phyloP scores from a whole-genome alignment of 768 basidiomycete species.

The Termitomyces sp. region DNA sequence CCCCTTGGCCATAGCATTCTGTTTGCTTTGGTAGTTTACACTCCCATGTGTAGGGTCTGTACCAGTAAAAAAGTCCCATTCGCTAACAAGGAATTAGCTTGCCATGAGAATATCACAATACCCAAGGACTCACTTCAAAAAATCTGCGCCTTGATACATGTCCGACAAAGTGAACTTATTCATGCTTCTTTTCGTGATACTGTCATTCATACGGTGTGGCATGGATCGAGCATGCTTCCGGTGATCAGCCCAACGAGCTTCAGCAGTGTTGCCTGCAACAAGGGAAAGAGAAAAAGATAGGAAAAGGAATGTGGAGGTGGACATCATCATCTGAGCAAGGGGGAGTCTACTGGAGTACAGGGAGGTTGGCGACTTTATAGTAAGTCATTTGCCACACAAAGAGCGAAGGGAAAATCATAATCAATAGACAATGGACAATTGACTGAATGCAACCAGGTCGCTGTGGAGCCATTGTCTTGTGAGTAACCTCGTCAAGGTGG shows the following conservation, averaged over 20 bases:
- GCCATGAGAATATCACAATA: not conserved
- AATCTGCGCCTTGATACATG: constrained; percentile 46
- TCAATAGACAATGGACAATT: not conserved
- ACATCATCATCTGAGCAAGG: constrained; percentile 7
- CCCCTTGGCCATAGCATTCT: constrained; percentile 45
- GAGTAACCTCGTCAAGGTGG: not conserved
- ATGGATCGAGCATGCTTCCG: constrained; percentile 22
- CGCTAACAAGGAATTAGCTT: constrained; percentile 29
- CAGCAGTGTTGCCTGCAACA: constrained; percentile 30
- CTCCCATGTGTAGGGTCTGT: constrained; percentile 69
- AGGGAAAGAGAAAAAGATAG: constrained; percentile 9
- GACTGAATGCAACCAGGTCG: not conserved
- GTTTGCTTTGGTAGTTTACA: constrained; percentile 55
- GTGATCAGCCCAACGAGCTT: constrained; percentile 16
- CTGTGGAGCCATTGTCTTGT: not conserved
- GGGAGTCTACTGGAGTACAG: not conserved
- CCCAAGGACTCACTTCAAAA: constrained; percentile 49
- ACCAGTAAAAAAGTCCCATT: constrained; percentile 64
- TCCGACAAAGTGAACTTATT: constrained; percentile 29
- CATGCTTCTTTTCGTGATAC: constrained; percentile 8
- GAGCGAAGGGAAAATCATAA: not conserved
- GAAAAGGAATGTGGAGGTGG: constrained; percentile 5
- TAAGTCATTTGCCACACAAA: not conserved
- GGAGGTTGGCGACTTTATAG: constrained; percentile 7
- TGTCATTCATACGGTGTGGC: not conserved